These are phyloP conservation scores for Acanthamoeba polyphaga DNA, from an alignment of 208 protist genomes.

Conservation along the genomic window DNA sequence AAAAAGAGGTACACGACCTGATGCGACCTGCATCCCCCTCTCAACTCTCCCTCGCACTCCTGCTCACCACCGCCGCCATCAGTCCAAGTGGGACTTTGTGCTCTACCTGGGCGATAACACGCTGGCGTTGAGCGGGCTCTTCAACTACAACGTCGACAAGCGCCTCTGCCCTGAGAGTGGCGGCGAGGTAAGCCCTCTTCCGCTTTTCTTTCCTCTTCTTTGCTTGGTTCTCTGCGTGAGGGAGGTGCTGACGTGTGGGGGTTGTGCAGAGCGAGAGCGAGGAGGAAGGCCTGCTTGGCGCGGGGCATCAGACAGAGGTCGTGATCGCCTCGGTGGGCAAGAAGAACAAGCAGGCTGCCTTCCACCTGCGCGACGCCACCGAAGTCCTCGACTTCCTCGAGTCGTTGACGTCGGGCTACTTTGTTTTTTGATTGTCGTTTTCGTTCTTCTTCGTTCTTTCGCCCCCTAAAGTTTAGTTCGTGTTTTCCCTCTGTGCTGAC, in stretches of 20 bases:
- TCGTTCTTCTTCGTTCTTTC: not conserved
- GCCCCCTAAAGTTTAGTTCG: not conserved
- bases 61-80: not conserved
- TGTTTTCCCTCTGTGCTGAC: no score
- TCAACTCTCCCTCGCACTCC: not conserved
- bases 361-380: conserved; percentile 64
- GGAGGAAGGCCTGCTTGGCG: conserved; percentile 13
- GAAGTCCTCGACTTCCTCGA: conserved; percentile 65
- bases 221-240: not conserved
- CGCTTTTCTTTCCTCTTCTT: not conserved
- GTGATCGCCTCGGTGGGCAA: conserved; percentile 69
- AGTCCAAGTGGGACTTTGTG: conserved; percentile 55
- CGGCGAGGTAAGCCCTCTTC: not conserved
- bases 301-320: conserved; percentile 66
- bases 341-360: conserved; percentile 65
- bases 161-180: conserved; percentile 39
- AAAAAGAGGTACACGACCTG: not conserved
- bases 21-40: not conserved
- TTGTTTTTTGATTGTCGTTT: conserved; percentile 16
- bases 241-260: not conserved
- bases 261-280: conserved; percentile 49
- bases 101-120: conserved; percentile 49
- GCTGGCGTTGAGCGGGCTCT: conserved; percentile 31
- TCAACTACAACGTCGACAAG: conserved; percentile 69
- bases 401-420: conserved; percentile 64